These are phyloP conservation scores for Lenzites betulinus DNA, from an alignment of 768 basidiomycete species.

Conservation along the genomic window DNA sequence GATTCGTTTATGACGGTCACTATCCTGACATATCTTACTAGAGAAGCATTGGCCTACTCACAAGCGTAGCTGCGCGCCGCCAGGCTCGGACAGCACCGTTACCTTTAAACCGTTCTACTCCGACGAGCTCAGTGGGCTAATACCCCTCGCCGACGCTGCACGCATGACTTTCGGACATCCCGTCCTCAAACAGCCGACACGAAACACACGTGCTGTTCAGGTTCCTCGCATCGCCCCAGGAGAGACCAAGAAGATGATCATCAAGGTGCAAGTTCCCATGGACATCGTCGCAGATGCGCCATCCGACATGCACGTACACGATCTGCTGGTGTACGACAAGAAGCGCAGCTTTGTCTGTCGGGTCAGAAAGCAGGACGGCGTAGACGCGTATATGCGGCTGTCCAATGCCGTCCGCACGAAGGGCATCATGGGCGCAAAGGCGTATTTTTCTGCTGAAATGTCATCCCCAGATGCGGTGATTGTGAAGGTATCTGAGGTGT, in stretches of 20 bases:
- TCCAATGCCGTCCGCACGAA: slow-evolving; percentile 40
- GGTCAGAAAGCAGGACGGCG: slow-evolving; percentile 36
- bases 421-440: slow-evolving; percentile 49
- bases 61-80: slow-evolving; percentile 49
- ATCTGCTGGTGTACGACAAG: slow-evolving; percentile 52
- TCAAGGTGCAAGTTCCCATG: slow-evolving; percentile 57
- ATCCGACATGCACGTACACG: slow-evolving; percentile 17
- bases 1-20: background rate
- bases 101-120: slow-evolving; percentile 50
- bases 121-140: slow-evolving; percentile 3
- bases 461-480: slow-evolving; percentile 48
- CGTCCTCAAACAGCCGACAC: slow-evolving; percentile 18
- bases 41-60: slow-evolving; percentile 51
- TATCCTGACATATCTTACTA: slow-evolving; percentile 21
- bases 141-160: slow-evolving; percentile 33
- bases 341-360: slow-evolving; percentile 55
- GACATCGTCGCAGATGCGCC: background rate
- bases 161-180: slow-evolving; percentile 36
- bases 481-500: slow-evolving; percentile 51
- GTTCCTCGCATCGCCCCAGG: slow-evolving; percentile 26
- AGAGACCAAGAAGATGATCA: slow-evolving; percentile 44
- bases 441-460: slow-evolving; percentile 58
- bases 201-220: slow-evolving; percentile 21
- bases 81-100: slow-evolving; percentile 45
- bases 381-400: slow-evolving; percentile 44